Percentiles rank a stretch among this genome's conserved stretches.
phyloP scores from a whole-genome alignment of 2,329 filamentous ascomycete genomes.

The Microsporum audouinii region DNA sequence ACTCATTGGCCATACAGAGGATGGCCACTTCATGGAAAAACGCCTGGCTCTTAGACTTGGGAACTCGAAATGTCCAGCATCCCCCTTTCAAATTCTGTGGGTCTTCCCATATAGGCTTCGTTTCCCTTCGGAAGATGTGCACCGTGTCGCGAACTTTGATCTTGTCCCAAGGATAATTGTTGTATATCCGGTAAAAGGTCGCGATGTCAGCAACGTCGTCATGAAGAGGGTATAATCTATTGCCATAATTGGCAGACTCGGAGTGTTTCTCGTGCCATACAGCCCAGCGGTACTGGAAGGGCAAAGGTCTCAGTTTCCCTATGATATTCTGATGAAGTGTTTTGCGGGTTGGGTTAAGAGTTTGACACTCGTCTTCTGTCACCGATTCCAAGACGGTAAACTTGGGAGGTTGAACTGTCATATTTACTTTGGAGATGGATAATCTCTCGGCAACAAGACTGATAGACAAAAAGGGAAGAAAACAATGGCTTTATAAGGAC shows the following conservation, averaged over 20 bases:
- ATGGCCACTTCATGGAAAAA: constrained; percentile 30
- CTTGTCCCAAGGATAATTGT: constrained; percentile 65
- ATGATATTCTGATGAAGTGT: constrained; percentile 35
- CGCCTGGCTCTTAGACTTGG: constrained; percentile 55
- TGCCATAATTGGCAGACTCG: constrained; percentile 20
- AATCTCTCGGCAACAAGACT: not conserved
- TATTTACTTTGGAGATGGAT: not conserved
- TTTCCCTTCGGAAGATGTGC: constrained; percentile 68
- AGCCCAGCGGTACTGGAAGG: constrained; percentile 38
- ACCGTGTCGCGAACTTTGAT: constrained; percentile 67
- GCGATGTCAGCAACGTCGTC: constrained; percentile 34
- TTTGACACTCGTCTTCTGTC: constrained; percentile 12
- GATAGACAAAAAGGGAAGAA: not conserved
- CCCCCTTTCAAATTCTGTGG: constrained; percentile 75
- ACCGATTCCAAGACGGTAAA: not conserved
- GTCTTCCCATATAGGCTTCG: constrained; percentile 72
- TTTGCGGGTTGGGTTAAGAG: constrained; percentile 20
- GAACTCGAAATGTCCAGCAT: constrained; percentile 84
- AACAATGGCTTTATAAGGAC: not conserved
- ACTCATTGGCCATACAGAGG: constrained; percentile 29
- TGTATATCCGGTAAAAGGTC: constrained; percentile 66
- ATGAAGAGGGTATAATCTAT: constrained; percentile 29
- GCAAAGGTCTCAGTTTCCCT: constrained; percentile 36
- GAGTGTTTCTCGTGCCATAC: constrained; percentile 38
- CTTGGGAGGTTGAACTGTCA: not conserved